A percentile compares a stretch with the other conserved stretches of the same genome.
Evolutionary conservation across 108 stramenopile species (phyloP).

Genomic region (Skeletonema tropicum): DNA sequence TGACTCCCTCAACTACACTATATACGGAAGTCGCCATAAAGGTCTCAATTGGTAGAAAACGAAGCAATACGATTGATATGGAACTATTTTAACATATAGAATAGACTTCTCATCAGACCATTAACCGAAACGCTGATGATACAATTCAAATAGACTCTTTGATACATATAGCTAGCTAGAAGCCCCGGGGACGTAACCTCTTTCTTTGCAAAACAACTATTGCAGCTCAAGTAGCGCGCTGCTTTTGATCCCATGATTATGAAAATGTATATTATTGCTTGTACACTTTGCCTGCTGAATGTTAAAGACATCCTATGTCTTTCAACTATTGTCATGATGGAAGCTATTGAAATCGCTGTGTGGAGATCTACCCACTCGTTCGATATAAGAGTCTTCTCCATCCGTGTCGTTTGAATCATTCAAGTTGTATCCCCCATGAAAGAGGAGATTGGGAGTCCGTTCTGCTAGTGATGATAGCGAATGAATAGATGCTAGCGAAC

Average conservation of each 20-base stretch:
- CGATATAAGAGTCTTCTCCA: slow-evolving; percentile 40
- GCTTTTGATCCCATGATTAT: neutral
- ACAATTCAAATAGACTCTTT: neutral
- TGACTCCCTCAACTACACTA: too few relatives aligned
- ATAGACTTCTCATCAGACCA: neutral
- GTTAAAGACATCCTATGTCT: neutral
- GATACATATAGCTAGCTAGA: neutral
- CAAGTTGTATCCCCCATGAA: slow-evolving; percentile 15
- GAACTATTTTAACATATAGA: neutral
- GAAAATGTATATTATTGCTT: neutral
- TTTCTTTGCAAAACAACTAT: neutral
- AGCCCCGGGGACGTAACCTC: neutral
- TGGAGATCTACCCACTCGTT: slow-evolving; percentile 11
- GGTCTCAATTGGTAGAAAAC: too few relatives aligned
- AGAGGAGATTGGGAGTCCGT: slow-evolving; percentile 33
- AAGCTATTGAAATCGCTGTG: neutral
- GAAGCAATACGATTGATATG: neutral
- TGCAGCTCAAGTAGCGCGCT: neutral
- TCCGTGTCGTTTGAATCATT: slow-evolving; percentile 10
- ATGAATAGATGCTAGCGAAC: slow-evolving; percentile 37
- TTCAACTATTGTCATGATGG: slow-evolving; percentile 4
- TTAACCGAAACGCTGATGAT: neutral
- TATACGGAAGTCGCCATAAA: too few relatives aligned
- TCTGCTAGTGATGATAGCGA: slow-evolving; percentile 33
- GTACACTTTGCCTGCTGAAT: neutral